Base-by-base conservation (phyloP, 805 yeast species). In the Clavispora santaluciae region DNA sequence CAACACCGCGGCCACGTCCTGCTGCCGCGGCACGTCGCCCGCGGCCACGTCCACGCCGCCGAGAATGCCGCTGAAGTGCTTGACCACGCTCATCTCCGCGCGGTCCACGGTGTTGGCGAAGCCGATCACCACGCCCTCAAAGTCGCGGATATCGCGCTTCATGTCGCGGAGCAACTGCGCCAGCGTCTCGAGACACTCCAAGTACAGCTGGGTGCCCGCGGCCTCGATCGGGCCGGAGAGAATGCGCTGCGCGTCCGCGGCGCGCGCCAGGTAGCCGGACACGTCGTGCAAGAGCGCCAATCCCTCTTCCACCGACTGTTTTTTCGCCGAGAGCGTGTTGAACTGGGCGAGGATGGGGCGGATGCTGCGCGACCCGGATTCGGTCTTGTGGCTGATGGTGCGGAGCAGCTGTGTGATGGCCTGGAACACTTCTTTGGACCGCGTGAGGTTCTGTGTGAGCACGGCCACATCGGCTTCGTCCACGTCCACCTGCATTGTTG, bases 401-500 rank as follows among this genome's bases (percentile, higher is more conserved):
- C 60, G 66, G 31, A 87, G 66, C 2, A 87, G 79, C 21, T 63
- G 61, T 9, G 77, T 67, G 41, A 89, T 80, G 33, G 73, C 62
- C 2, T 60, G 55, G 8, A 88, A 75, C 30, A 87, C 61, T 15
- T 68, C 70, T 29, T 75, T 73, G 3, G 87, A 76, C 40, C 78
- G 74, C 36, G 70, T 61, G 24, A 90, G 68, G 40, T 84, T 81
- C 54, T 85, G 93, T 39, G 86, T 84, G 23, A 89, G 72, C 4
- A 89, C 89, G 2, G 87, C 81, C 24, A 87, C 81, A 51, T 88
- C 96, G 2, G 90, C 89, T 57, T 83, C 91, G 53, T 85, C 90
- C 2, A 80, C 67, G 53, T 83, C 90, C 21, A 79, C 61, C 24
- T 24, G 33, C 38, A 36, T 36, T 5, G 6, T 33, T 8, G n/a